These are phyloP conservation scores for Bigelowiella natans DNA, from an alignment of 78 protist species.

Conservation along the genomic window DNA sequence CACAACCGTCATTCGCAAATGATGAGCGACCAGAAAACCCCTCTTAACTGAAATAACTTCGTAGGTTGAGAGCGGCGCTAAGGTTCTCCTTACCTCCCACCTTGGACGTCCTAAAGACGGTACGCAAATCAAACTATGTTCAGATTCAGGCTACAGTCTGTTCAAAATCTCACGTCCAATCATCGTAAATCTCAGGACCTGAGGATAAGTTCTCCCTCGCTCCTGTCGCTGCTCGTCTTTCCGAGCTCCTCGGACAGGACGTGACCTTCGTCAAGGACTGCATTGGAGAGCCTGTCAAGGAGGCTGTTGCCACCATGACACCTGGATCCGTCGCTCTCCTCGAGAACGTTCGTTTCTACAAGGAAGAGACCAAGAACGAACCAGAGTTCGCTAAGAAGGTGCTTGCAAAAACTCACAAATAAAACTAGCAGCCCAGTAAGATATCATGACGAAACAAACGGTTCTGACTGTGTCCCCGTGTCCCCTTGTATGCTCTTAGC, in stretches of 20 bases:
- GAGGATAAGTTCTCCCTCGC: slow-evolving; percentile 51
- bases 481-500: no score
- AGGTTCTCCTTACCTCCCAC: slow-evolving; percentile 49
- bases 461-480: no score
- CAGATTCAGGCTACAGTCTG: no score
- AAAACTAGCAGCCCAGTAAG: no score
- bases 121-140: no score
- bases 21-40: no score
- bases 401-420: no score
- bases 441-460: no score
- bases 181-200: no score
- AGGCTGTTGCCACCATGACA: background rate
- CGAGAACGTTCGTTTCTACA: slow-evolving; percentile 67
- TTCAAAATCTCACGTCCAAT: no score
- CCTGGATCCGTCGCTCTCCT: slow-evolving; percentile 38
- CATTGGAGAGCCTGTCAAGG: slow-evolving; percentile 31
- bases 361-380: slow-evolving; percentile 52
- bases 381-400: slow-evolving; percentile 44
- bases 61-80: slow-evolving; percentile 36
- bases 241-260: slow-evolving; percentile 31
- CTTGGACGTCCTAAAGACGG: slow-evolving; percentile 57
- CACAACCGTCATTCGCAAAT: no score
- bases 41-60: no score
- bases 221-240: slow-evolving; percentile 35
- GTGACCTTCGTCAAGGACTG: slow-evolving; percentile 22